Base-by-base conservation (phyloP, 495 filamentous ascomycete species). In the Aspergillus sparsus region DNA sequence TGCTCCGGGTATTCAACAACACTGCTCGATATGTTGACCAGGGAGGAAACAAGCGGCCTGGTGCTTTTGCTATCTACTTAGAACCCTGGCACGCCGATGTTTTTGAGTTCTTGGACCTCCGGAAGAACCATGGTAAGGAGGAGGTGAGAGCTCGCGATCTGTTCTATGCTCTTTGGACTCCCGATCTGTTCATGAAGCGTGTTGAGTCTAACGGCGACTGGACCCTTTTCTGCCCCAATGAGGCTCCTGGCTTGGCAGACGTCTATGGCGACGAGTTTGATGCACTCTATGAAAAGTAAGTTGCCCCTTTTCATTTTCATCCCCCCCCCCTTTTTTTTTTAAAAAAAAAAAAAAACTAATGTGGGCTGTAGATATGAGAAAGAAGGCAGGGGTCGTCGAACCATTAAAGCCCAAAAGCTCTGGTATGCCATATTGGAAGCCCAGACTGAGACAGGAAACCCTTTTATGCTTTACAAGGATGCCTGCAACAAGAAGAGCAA, bases 391-490 rank as follows among this genome's bases (percentile, higher is more conserved):
- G 92, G 94, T 52, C 91, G 93, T 58, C 87, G 87, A 75, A 96
- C 88, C 37, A 79, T 98, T 73, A 94, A 96, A 78, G 94, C 94
- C 50, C 94, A 98, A 81, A 97, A 98, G 82, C 89, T 98, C 50
- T 98, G 94, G 94, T 97, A 97, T 73, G 89, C 92, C 55, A 96
- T 98, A 62, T 84, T 98, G 42, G 94, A 98, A 76, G 88, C 95
- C 58, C 94, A 98, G 80, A 97, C 92, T 34, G 94, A 98, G 85
- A 98, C 94, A 42, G 94, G 94, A 58, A 97, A 96, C 77, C 94
- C 94, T 47, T 98, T 95, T 81, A 98, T 98, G 90, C 86, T 97
- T 56, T 98, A 98, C 87, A 98, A 98, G 82, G 94, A 98, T 75
- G 85, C 89, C 64, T 93, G 90, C 83, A 98, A 98, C 82, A 85